These are phyloP conservation scores for Alternaria tenuissima DNA, from an alignment of 2,329 filamentous ascomycete species.

Conservation along the genomic window DNA sequence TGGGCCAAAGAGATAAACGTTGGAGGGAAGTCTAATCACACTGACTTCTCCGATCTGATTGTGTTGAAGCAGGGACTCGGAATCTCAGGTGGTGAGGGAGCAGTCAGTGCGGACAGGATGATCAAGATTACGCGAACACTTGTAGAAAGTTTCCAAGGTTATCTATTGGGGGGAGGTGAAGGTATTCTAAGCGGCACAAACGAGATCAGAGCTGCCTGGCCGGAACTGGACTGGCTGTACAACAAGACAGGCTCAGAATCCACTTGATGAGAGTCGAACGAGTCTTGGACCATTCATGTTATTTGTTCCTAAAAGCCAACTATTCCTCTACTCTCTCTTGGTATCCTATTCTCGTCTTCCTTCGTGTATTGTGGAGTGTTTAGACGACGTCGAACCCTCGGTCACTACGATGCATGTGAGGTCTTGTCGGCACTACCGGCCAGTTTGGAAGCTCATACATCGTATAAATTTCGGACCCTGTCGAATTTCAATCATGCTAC, in stretches of 20 bases:
- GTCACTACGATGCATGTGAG: not conserved
- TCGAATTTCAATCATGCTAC: not conserved
- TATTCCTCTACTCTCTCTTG: no score
- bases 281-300: not conserved
- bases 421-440: not conserved
- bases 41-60: not conserved
- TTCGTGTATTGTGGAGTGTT: no score
- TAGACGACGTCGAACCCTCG: not conserved
- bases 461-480: no score
- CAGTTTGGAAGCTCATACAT: not conserved
- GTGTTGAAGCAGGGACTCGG: not conserved
- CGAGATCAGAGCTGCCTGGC: not conserved
- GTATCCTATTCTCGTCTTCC: not conserved
- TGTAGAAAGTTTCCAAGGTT: not conserved
- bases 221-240: not conserved
- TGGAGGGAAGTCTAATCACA: not conserved
- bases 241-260: not conserved
- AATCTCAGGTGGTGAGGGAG: not conserved
- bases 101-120: not conserved
- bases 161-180: not conserved
- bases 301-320: fast-evolving
- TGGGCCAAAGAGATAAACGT: not conserved
- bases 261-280: no score
- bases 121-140: not conserved
- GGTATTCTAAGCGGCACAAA: not conserved